phyloP scores from a whole-genome alignment of 2,329 filamentous ascomycete species.

The Pseudopithomyces chartarum region DNA sequence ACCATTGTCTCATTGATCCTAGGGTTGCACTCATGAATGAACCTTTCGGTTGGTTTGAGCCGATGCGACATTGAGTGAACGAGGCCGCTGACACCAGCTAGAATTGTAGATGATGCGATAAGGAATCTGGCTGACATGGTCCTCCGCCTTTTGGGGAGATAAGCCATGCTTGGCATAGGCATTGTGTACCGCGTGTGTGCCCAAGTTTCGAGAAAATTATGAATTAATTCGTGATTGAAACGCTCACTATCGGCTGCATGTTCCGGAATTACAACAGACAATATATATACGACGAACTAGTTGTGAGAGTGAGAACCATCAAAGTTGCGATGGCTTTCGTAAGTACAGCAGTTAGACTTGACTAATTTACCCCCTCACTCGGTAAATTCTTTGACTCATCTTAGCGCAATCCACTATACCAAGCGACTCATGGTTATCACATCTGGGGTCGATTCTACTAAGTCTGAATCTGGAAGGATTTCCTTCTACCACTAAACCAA shows the following conservation, averaged over 20 bases:
- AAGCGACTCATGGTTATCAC: not conserved
- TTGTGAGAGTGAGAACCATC: not conserved
- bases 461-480: not conserved
- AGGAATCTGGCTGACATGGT: not conserved
- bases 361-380: not conserved
- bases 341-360: not conserved
- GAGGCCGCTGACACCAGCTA: not conserved
- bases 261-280: no score
- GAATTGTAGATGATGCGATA: not conserved
- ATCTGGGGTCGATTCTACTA: not conserved
- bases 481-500: not conserved
- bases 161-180: not conserved
- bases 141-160: not conserved
- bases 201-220: no score
- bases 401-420: no score
- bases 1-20: not conserved
- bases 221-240: no score
- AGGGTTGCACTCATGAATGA: not conserved
- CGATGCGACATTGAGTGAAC: not conserved
- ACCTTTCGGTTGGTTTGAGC: not conserved
- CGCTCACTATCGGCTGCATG: no score
- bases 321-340: not conserved
- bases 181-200: no score
- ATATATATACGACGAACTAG: no score
- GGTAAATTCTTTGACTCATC: no score